Evolutionary conservation across 345 rosid genomes (phyloP).

Genomic region (Populus ilicifolia): DNA sequence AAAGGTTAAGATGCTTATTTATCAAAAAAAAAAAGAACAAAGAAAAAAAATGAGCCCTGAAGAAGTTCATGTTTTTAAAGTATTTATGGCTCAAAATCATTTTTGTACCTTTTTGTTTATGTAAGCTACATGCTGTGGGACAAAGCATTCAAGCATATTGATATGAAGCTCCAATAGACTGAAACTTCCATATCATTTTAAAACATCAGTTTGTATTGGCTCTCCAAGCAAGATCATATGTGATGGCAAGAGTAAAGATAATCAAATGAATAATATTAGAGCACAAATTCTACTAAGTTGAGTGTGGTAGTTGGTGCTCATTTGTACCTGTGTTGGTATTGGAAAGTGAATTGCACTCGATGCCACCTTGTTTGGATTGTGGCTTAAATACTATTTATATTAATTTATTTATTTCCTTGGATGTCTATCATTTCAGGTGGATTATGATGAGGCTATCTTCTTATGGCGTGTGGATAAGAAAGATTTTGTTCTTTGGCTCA

Average conservation of each 20-base stretch:
- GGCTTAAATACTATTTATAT: neutral
- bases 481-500: slow-evolving; percentile 92
- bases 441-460: slow-evolving; percentile 90
- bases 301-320: neutral
- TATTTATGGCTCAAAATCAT: neutral
- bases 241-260: neutral
- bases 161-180: neutral
- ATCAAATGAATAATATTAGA: neutral
- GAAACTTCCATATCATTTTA: neutral
- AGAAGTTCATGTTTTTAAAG: neutral
- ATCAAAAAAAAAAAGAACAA: neutral
- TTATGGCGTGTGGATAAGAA: slow-evolving; percentile 94
- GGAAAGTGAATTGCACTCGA: neutral
- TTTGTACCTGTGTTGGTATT: neutral
- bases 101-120: neutral
- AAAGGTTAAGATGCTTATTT: neutral
- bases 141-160: neutral
- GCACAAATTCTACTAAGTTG: neutral
- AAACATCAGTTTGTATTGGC: neutral
- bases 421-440: slow-evolving; percentile 59
- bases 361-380: neutral
- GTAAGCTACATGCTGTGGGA: neutral
- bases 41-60: neutral
- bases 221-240: neutral
- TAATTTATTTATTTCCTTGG: slow-evolving; percentile 12